phyloP scores from a whole-genome alignment of 805 yeast genomes.

The Candida multigemmis region DNA sequence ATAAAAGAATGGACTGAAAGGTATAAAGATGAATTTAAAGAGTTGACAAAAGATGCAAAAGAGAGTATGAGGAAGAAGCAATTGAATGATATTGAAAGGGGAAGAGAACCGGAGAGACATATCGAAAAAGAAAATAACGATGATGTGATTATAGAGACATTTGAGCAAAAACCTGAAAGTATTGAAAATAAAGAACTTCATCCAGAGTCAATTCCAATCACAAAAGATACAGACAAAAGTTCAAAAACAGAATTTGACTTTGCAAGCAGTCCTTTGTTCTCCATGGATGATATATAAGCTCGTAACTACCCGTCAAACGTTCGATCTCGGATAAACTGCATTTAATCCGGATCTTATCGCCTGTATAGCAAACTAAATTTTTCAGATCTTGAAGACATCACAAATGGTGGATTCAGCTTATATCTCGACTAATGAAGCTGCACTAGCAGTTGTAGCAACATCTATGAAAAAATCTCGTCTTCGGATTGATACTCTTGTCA shows the following conservation, averaged over 20 bases:
- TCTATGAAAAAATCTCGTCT: conserved; percentile 76
- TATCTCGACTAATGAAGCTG: conserved; percentile 73
- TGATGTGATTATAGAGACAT: background rate
- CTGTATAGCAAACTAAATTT: too few relatives aligned
- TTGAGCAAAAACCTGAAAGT: background rate
- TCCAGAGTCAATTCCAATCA: too few relatives aligned
- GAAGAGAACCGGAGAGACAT: background rate
- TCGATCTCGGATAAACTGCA: too few relatives aligned
- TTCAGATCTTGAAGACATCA: too few relatives aligned
- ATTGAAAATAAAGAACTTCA: conserved; percentile 1
- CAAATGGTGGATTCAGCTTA: conserved; percentile 28
- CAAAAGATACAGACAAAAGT: too few relatives aligned
- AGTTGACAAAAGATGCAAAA: conserved; percentile 28
- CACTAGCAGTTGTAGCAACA: conserved; percentile 77
- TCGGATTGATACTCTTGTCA: conserved; percentile 44
- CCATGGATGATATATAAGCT: too few relatives aligned
- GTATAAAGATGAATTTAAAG: conserved; percentile 30
- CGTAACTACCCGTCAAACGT: too few relatives aligned
- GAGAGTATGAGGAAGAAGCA: conserved; percentile 10
- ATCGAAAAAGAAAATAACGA: background rate
- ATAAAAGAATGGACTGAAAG: conserved; percentile 33
- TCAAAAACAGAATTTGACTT: too few relatives aligned
- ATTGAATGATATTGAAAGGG: background rate
- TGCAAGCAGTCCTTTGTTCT: too few relatives aligned
- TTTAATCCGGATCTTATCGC: too few relatives aligned